Evolutionary conservation across 495 filamentous ascomycete species (phyloP), one percentile per base, ranked within the genome.

Genomic region (Chaetomium cochliodes): DNA sequence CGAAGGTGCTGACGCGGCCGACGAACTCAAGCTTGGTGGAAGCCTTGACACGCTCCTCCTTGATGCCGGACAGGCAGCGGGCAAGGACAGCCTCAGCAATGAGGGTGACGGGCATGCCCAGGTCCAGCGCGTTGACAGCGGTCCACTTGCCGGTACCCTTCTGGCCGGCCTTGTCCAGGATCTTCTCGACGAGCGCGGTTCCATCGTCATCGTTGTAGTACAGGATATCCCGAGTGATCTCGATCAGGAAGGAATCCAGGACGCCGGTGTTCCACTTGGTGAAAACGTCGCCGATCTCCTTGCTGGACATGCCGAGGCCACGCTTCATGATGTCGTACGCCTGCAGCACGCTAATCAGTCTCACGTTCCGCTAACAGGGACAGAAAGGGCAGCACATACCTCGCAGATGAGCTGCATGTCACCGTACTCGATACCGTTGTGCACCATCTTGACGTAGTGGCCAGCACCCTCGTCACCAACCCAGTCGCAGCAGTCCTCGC

Each of bases 371-470:
- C 18, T 22, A 15, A 20, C 16, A 33, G 2, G 8, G 1, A 22
- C 18, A 5, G 11, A 12, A 33, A 9, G 7, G 61, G 11, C 8
- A 15, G 3, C 26, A 67, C 83, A 52, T 78, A 97, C 94, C 89
- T 98, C 94, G 80, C 90, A 96, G 79, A 98, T 98, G 76, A 98
- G 83, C 85, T 98, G 94, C 94, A 98, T 98, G 80, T 98, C 94
- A 88, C 94, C 94, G 76, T 98, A 98, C 82, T 98, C 94, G 74
- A 98, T 98, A 86, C 94, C 94, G 79, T 98, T 98, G 88, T 98
- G 94, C 64, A 98, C 94, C 96, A 98, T 98, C 89, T 98, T 98
- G 83, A 98, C 93, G 85, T 97, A 98, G 86, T 98, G 94, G 65
- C 94, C 94, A 76, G 94, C 88, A 85, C 94, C 94, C 77, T 97